Percentiles rank a stretch among this genome's conserved stretches.
These are phyloP conservation scores for Cutaneotrichosporon dermatis DNA, from an alignment of 1,284 basidiomycete species.

Conservation along the genomic window DNA sequence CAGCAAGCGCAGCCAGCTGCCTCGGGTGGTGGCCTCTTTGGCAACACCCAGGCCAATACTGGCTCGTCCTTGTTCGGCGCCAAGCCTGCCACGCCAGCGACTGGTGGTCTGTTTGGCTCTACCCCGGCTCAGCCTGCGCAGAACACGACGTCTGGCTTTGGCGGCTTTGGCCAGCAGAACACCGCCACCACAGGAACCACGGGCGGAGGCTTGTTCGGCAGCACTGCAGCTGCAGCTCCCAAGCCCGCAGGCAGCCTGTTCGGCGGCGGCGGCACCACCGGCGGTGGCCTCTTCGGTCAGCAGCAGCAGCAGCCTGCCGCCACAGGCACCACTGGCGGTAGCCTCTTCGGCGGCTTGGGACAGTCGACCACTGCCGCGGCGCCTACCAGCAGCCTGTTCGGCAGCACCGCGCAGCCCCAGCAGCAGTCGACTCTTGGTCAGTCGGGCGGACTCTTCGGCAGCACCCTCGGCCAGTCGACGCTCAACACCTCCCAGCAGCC, in stretches of 20 bases:
- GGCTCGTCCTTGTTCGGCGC: slow-evolving; percentile 54
- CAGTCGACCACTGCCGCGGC: slow-evolving; percentile 5
- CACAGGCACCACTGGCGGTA: slow-evolving; percentile 5
- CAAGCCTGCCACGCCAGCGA: slow-evolving; percentile 15
- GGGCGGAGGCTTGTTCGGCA: slow-evolving; percentile 23
- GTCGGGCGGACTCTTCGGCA: slow-evolving; percentile 26
- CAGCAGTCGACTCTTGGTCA: slow-evolving; percentile 18
- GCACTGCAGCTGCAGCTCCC: background rate
- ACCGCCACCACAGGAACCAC: slow-evolving; percentile 5
- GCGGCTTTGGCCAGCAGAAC: slow-evolving; percentile 29
- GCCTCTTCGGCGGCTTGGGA: slow-evolving; percentile 19
- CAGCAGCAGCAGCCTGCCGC: slow-evolving; percentile 37
- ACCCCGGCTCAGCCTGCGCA: slow-evolving; percentile 15
- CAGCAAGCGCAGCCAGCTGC: slow-evolving; percentile 11
- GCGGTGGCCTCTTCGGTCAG: slow-evolving; percentile 29
- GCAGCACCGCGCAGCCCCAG: slow-evolving; percentile 19
- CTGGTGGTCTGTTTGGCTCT: slow-evolving; percentile 33
- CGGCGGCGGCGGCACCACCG: slow-evolving; percentile 15
- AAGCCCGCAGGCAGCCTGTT: slow-evolving; percentile 21
- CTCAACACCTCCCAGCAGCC: slow-evolving; percentile 32
- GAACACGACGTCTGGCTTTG: slow-evolving; percentile 9
- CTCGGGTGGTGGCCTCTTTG: slow-evolving; percentile 49
- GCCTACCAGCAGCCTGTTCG: slow-evolving; percentile 29
- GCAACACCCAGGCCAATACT: slow-evolving; percentile 28
- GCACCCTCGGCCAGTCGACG: slow-evolving; percentile 39